Percentiles rank a stretch among this genome's conserved stretches.
Evolutionary conservation across 805 yeast genomes (phyloP).

Genomic region (Wickerhamomyces canadensis): DNA sequence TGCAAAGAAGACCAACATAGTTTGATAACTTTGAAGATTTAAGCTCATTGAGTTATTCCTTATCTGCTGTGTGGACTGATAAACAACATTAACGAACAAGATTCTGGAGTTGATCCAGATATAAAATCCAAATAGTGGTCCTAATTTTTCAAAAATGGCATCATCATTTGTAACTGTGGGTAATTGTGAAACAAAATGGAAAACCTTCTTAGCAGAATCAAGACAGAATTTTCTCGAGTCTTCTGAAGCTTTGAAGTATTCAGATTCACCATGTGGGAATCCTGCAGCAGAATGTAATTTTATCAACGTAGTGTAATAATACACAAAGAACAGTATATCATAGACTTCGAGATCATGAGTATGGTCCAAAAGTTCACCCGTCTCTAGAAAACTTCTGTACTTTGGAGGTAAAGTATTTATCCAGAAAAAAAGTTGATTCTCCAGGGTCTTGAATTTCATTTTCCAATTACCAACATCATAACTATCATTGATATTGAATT

Average conservation of each 20-base stretch:
- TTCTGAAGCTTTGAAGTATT: slow-evolving; percentile 15
- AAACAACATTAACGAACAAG: slow-evolving; percentile 25
- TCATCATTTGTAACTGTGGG: slow-evolving; percentile 9
- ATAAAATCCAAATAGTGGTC: slow-evolving; percentile 29
- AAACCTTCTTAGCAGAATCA: slow-evolving; percentile 16
- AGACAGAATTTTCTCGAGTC: slow-evolving; percentile 19
- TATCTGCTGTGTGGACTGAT: slow-evolving; percentile 3
- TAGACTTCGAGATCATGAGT: slow-evolving; percentile 4
- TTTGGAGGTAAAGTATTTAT: slow-evolving; percentile 12
- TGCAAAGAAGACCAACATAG: slow-evolving; percentile 10
- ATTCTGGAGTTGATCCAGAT: slow-evolving; percentile 30
- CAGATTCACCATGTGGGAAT: slow-evolving; percentile 21
- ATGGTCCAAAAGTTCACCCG: slow-evolving; percentile 4
- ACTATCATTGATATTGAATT: slow-evolving; percentile 14
- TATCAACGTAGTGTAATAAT: slow-evolving; percentile 16
- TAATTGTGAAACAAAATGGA: slow-evolving; percentile 11
- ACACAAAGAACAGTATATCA: slow-evolving; percentile 18
- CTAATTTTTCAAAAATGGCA: slow-evolving; percentile 17
- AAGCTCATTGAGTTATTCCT: slow-evolving; percentile 5
- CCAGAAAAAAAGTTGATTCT: slow-evolving; percentile 17
- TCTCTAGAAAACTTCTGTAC: slow-evolving; percentile 10
- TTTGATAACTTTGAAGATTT: too few species aligned
- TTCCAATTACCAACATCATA: slow-evolving; percentile 16
- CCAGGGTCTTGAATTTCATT: slow-evolving; percentile 14
- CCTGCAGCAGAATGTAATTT: slow-evolving; percentile 20